A percentile compares a stretch with the other conserved stretches of the same genome.
phyloP scores from a whole-genome alignment of 169 alveolate genomes.

The Cryptosporidium viatorum region DNA sequence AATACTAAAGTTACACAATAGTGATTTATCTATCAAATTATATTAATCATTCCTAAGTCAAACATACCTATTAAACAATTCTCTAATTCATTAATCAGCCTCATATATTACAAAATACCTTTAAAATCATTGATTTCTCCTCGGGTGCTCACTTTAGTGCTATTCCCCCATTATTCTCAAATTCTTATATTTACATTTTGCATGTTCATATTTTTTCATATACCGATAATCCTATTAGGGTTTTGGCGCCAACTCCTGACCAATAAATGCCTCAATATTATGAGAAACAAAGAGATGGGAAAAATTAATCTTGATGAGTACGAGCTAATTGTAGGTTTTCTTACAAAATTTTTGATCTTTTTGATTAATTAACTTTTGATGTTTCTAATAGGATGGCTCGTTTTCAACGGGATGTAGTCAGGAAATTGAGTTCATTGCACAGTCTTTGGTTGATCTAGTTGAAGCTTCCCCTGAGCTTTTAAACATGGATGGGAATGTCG shows the following conservation, averaged over 20 bases:
- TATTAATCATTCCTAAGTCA: background rate
- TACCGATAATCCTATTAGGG: constrained; percentile 1
- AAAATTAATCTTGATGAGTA: constrained; percentile 57
- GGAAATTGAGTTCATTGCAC: constrained; percentile 69
- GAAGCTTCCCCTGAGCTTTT: constrained; percentile 69
- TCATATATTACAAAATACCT: constrained; percentile 36
- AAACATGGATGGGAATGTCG: constrained; percentile 12
- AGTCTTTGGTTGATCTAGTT: constrained; percentile 63
- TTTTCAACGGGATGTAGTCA: constrained; percentile 68
- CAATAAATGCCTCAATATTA: background rate
- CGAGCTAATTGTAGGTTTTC: constrained; percentile 44
- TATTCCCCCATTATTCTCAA: constrained; percentile 5
- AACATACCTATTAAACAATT: constrained; percentile 35
- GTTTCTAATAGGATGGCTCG: constrained; percentile 47
- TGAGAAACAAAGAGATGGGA: constrained; percentile 9
- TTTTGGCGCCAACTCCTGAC: constrained; percentile 24
- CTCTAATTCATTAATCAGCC: constrained; percentile 4
- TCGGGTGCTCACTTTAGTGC: background rate
- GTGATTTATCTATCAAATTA: background rate
- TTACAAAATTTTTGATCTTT: too few relatives aligned
- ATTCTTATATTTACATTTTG: constrained; percentile 14
- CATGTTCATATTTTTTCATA: constrained; percentile 61
- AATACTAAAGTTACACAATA: constrained; percentile 10
- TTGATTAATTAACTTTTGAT: background rate
- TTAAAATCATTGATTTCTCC: constrained; percentile 3